Evolutionary conservation across 257 asterid genomes (phyloP).

Genomic region (Osmanthus fragrans): DNA sequence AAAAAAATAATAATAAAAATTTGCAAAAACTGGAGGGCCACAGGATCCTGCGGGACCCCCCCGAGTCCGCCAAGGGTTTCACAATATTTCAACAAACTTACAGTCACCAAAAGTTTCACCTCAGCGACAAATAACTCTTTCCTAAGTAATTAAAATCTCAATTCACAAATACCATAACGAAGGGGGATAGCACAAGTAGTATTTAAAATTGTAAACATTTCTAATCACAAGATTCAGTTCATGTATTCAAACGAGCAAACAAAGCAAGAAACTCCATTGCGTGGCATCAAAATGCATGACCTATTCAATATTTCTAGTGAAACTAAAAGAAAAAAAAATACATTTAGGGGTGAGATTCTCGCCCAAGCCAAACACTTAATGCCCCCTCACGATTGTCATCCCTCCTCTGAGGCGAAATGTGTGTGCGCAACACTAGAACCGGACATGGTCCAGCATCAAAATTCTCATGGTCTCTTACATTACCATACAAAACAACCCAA

Average conservation of each 20-base stretch:
- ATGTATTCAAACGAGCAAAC: background rate
- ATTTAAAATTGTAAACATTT: background rate
- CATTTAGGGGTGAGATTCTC: conserved; percentile 86
- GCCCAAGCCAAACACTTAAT: conserved; percentile 68
- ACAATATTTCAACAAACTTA: background rate
- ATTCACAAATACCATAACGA: background rate
- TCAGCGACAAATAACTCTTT: background rate
- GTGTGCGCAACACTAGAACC: conserved; percentile 35
- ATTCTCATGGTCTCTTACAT: conserved; percentile 34
- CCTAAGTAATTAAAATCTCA: conserved; percentile 4
- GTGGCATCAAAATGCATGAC: background rate
- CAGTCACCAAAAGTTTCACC: background rate
- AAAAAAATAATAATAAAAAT: no score
- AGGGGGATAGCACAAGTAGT: background rate
- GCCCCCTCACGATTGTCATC: conserved; percentile 73
- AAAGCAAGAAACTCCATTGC: conserved; percentile 18
- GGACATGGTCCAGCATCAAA: conserved; percentile 36
- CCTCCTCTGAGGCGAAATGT: conserved; percentile 69
- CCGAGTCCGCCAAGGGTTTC: background rate
- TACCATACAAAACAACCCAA: conserved; percentile 32
- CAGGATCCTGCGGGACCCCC: no score
- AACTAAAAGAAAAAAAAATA: conserved; percentile 30
- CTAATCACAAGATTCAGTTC: background rate
- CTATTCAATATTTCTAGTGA: background rate
- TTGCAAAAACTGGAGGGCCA: no score